Evolutionary conservation across 306 rosid species (phyloP), one percentile per base, ranked within the genome.

Genomic region (Adenanthera pavonina): DNA sequence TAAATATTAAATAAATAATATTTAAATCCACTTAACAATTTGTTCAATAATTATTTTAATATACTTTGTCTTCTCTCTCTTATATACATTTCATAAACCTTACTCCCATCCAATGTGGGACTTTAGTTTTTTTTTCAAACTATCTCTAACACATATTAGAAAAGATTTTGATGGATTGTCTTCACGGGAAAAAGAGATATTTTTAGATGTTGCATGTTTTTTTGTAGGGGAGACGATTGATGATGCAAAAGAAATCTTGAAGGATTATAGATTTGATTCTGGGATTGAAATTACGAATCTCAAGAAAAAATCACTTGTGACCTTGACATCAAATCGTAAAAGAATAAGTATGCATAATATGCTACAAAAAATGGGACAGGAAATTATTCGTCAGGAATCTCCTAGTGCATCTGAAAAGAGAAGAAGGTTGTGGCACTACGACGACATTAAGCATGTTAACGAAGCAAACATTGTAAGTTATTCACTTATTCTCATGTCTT

Each of bases 391-490:
- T 2, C 57, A 74, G 8, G 61, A 67, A n/a, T 73, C 43, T 30
- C 57, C 47, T 0, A 10, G 9, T 12, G 77, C 78, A 3, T 81
- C 78, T 11, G 74, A 78, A 79, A 67, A 9, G 0, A 59, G 87
- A 77, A 79, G 81, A 68, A 79, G 87, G 43, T 17, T 84, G 60
- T 84, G 87, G 81, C 69, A 36, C 51, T 38, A 47, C 16, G 19
- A 49, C 1, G 69, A 79, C 56, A 57, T 84, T 6, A 53, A 1
- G 7, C 33, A 25, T 7, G 77, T 47, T 14, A 20, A 56, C 46
- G 40, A 3, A 16, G 9, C 46, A 33, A 14, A 64, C 65, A 52
- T 16, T 57, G 86, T 83, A 78, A 61, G 64, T 25, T 25, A 25
- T 25, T 25, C 30, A 25, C 30, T 57, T 57, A 4, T 40, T 40